Evolutionary conservation across 1,139 yeast species (phyloP), one percentile per base, ranked within the genome.

Genomic region (Kluyveromyces sp.): DNA sequence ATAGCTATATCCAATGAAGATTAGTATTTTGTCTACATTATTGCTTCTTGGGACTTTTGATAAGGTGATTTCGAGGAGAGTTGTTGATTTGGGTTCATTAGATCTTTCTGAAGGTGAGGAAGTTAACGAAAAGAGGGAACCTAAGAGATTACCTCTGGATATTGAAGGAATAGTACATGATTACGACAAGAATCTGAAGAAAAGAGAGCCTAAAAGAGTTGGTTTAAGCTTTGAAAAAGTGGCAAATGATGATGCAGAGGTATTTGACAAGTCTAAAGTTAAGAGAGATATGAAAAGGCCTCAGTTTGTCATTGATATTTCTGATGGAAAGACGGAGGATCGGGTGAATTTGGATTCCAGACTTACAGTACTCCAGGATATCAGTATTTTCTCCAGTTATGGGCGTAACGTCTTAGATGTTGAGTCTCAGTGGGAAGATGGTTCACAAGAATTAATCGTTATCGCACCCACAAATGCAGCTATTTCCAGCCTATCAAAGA

Each of bases 391-490:
- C 45, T 50, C 56, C n/a, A 42, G 51, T 6, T 57, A 56, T 45
- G 47, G 53, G 7, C 54, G 63, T 29, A 53, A 55, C 38, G 60
- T 58, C 45, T 34, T 47, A 10, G 45, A 43, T 10, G 30, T 53
- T n/a, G 50, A 48, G 7, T 39, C 45, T 3, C 50, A 49, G 42
- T 41, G 56, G 28, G 42, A 48, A 29, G 53, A 57, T 31, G 49
- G 50, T 2, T 38, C 51, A 8, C 49, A 50, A 34, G 54, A 56
- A 37, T 34, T 57, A 64, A 69, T 75, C 52, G 66, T 83, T 5
- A 73, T 83, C 55, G 81, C 87, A 3, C 89, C 90, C 4, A 68
- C 76, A 2, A 76, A 83, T 57, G 61, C 63, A 25, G 85, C 85
- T 3, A 67, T 83, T 29, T 65, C 61, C 53, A 63, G 55, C 34